These are phyloP conservation scores for Euphorbia peplus DNA, from an alignment of 345 rosid genomes.

Conservation along the genomic window DNA sequence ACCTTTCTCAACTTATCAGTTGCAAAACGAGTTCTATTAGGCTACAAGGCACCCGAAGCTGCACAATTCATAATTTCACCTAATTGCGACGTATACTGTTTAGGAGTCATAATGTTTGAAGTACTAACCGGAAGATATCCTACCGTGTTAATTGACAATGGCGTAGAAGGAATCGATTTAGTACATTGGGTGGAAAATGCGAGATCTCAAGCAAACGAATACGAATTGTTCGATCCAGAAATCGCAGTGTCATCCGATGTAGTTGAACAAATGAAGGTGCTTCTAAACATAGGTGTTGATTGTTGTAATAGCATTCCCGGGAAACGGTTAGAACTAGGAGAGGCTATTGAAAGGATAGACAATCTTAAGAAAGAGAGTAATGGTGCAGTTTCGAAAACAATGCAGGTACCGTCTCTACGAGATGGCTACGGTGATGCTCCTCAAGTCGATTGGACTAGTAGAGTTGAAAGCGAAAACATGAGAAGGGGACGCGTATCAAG, in stretches of 20 bases:
- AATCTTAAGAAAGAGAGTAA: constrained; percentile 34
- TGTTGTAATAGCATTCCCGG: constrained; percentile 49
- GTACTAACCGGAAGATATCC: constrained; percentile 69
- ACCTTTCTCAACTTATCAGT: constrained; percentile 34
- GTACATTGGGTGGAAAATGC: constrained; percentile 55
- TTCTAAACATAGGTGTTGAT: constrained; percentile 53
- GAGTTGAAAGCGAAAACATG: neutral
- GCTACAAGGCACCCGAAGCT: constrained; percentile 63
- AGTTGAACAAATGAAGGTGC: constrained; percentile 37
- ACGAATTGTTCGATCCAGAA: constrained; percentile 61
- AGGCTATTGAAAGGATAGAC: constrained; percentile 57
- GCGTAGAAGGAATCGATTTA: constrained; percentile 50
- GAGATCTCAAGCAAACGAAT: constrained; percentile 38
- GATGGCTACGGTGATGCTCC: constrained; percentile 26
- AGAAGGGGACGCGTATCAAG: neutral
- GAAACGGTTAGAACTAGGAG: constrained; percentile 45
- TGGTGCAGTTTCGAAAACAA: constrained; percentile 24
- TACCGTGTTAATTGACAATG: constrained; percentile 47
- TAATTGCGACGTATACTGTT: constrained; percentile 69
- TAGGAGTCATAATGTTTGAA: constrained; percentile 70
- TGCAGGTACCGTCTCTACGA: constrained; percentile 22
- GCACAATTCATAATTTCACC: constrained; percentile 39
- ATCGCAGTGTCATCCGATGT: constrained; percentile 35
- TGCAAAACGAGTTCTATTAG: constrained; percentile 40
- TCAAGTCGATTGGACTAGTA: neutral